Conservation (phyloP, 176 grass and related monocot genomes). For the Oryza glumipatula region DNA sequence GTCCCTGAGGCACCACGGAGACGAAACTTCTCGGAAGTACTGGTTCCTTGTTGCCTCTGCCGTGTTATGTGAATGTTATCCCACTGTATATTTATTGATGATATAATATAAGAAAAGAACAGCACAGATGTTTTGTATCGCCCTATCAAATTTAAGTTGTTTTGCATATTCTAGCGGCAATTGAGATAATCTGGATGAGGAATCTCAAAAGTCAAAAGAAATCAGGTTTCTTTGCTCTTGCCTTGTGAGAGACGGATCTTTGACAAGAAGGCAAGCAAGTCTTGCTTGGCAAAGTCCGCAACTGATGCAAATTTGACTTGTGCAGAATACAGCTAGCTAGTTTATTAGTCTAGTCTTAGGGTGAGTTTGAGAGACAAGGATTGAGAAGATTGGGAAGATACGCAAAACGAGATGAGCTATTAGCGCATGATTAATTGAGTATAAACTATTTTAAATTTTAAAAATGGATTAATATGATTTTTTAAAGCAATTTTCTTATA, state of each 20-base stretch:
- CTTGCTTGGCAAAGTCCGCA: background rate
- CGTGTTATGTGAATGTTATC: conserved; percentile 26
- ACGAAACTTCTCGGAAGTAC: conserved; percentile 30
- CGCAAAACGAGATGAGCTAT: no score
- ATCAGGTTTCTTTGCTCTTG: conserved; percentile 3
- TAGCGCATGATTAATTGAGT: no score
- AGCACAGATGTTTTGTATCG: no score
- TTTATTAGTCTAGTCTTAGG: background rate
- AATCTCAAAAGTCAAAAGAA: conserved; percentile 20
- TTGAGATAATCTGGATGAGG: background rate
- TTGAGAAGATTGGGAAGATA: no score
- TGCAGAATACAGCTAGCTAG: background rate
- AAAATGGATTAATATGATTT: no score
- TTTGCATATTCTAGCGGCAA: conserved; percentile 7
- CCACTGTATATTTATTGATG: conserved; percentile 51
- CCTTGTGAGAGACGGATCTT: conserved; percentile 28
- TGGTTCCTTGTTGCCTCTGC: conserved; percentile 9
- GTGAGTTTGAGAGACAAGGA: no score
- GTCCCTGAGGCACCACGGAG: conserved; percentile 6
- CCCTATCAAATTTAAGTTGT: background rate
- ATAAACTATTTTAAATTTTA: no score
- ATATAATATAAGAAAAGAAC: background rate
- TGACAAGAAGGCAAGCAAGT: conserved; percentile 7
- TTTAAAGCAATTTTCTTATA: no score
- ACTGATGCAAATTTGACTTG: conserved; percentile 10